A percentile compares a stretch with the other conserved stretches of the same genome.
Evolutionary conservation across 2,329 filamentous ascomycete genomes (phyloP).

Genomic region (Lachnellula willkommii): DNA sequence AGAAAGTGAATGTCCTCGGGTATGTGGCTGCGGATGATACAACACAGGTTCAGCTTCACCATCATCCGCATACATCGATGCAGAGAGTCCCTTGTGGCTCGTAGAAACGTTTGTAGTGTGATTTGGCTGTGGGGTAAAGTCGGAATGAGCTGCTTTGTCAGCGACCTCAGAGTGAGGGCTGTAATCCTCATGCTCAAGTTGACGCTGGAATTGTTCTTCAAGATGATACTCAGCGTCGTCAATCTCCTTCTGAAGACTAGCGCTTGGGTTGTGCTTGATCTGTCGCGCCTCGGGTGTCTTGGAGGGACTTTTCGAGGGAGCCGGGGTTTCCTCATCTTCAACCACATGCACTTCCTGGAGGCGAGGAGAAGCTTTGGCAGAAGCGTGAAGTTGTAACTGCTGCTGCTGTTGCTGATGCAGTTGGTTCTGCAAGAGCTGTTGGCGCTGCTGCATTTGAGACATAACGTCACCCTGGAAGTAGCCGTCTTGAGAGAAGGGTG

Average conservation of each 20-base stretch:
- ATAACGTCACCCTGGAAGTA: constrained; percentile 36
- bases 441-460: constrained; percentile 43
- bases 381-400: constrained; percentile 29
- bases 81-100: constrained; percentile 20
- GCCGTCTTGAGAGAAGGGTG: constrained; percentile 48
- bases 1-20: constrained; percentile 64
- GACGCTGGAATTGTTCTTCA: constrained; percentile 71
- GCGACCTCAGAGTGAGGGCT: constrained; percentile 50
- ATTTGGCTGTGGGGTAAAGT: constrained; percentile 9
- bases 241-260: constrained; percentile 75
- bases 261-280: constrained; percentile 67
- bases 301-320: constrained; percentile 43
- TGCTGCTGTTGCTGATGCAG: constrained; percentile 43
- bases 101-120: constrained; percentile 22
- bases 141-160: constrained; percentile 19
- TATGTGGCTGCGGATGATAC: constrained; percentile 70
- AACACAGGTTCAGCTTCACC: constrained; percentile 52
- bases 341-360: constrained; percentile 70
- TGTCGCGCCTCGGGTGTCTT: constrained; percentile 54
- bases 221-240: constrained; percentile 82
- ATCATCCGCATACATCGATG: constrained; percentile 47
- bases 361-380: constrained; percentile 52
- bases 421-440: constrained; percentile 45
- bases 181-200: constrained; percentile 73
- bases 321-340: constrained; percentile 51